A percentile compares a stretch with the other conserved stretches of the same genome.
These are phyloP conservation scores for Backusella parvicylindrica DNA, from an alignment of 192 early-diverging fungal species.

Conservation along the genomic window DNA sequence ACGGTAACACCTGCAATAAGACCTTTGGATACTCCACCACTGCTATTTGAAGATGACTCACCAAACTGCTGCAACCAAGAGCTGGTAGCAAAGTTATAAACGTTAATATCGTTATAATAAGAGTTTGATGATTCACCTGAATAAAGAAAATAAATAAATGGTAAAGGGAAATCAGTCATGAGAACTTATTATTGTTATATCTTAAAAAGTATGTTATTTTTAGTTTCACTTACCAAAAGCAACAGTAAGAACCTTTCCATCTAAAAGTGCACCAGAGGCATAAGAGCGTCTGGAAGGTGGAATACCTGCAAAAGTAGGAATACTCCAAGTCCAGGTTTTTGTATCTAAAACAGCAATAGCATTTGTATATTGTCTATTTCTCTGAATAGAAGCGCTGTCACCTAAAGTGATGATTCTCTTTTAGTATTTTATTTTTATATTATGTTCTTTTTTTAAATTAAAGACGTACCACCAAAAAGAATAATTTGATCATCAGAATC, in stretches of 20 bases:
- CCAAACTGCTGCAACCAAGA: conserved; percentile 22
- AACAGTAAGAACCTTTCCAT: conserved; percentile 22
- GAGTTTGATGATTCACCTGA: conserved; percentile 23
- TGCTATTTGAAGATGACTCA: background rate
- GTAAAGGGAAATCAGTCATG: background rate
- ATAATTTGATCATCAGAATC: conserved; percentile 24
- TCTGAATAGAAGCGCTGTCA: conserved; percentile 1
- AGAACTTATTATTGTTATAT: background rate
- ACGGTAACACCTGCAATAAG: conserved; percentile 30
- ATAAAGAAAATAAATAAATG: background rate
- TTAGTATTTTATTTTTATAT: background rate
- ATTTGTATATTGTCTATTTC: conserved; percentile 16
- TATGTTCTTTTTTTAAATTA: background rate
- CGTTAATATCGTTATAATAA: conserved; percentile 35
- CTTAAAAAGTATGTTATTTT: background rate
- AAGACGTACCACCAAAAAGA: conserved; percentile 32
- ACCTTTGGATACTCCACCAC: background rate
- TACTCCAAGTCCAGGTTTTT: conserved; percentile 26
- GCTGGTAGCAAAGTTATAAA: background rate
- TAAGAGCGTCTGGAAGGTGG: conserved; percentile 26
- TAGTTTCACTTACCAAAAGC: conserved; percentile 24
- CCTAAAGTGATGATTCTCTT: background rate
- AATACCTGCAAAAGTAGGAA: conserved; percentile 17
- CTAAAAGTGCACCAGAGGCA: conserved; percentile 22
- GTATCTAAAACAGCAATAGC: conserved; percentile 29